phyloP scores from a whole-genome alignment of 257 asterid genomes.

The Salvia rosmarinus region DNA sequence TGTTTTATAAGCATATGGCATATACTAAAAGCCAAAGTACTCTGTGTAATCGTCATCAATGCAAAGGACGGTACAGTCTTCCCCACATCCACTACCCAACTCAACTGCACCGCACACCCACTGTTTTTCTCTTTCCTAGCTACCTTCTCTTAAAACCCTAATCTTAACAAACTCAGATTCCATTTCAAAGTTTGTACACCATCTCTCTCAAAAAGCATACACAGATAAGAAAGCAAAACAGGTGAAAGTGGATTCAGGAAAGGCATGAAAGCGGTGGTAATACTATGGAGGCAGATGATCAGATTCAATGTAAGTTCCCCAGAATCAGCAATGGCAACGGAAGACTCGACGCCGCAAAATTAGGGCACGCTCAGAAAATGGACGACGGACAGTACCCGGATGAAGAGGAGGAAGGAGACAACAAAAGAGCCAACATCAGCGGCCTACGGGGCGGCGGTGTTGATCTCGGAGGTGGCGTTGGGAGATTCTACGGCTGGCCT shows the following conservation, averaged over 20 bases:
- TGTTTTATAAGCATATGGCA: conserved; percentile 37
- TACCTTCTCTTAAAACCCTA: conserved; percentile 42
- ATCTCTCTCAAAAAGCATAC: not conserved
- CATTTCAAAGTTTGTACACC: not conserved
- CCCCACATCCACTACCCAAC: conserved; percentile 44
- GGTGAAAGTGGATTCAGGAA: conserved; percentile 30
- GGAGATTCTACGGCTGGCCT: conserved; percentile 61
- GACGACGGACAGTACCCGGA: conserved; percentile 51
- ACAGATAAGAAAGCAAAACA: not conserved
- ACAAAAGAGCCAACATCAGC: conserved; percentile 24
- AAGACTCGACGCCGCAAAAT: conserved; percentile 27
- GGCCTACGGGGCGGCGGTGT: conserved; percentile 21
- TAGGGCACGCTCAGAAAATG: conserved; percentile 42
- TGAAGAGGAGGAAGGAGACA: conserved; percentile 54
- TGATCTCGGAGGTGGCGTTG: conserved; percentile 41
- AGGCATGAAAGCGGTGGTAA: conserved; percentile 60
- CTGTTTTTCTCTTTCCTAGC: conserved; percentile 29
- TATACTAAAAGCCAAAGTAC: conserved; percentile 46
- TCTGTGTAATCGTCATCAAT: conserved; percentile 59
- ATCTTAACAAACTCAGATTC: conserved; percentile 31
- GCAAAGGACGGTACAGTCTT: conserved; percentile 51
- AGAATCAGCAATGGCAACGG: conserved; percentile 42
- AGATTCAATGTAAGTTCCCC: conserved; percentile 57
- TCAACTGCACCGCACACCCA: conserved; percentile 37
- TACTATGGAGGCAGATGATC: conserved; percentile 58